phyloP scores from a whole-genome alignment of 2,329 filamentous ascomycete genomes.

The Macrophomina tecta region DNA sequence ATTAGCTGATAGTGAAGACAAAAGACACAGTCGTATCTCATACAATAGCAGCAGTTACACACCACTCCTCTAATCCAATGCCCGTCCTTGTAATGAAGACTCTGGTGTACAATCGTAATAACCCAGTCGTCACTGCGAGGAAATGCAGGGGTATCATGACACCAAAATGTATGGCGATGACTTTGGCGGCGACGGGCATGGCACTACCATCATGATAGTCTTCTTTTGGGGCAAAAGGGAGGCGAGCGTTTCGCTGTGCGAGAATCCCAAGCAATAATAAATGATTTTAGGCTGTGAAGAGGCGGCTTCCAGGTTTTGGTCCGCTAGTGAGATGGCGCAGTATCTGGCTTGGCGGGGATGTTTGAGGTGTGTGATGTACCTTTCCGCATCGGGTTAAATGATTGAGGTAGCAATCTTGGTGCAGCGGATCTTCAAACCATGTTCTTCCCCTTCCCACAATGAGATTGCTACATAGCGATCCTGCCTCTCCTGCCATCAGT shows the following conservation, averaged over 20 bases:
- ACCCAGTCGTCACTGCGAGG: neutral
- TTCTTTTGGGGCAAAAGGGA: neutral
- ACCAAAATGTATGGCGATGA: constrained; percentile 13
- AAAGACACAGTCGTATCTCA: neutral
- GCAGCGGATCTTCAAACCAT: neutral
- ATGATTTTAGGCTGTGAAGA: neutral
- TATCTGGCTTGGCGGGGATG: neutral
- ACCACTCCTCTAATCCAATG: neutral
- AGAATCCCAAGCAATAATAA: neutral
- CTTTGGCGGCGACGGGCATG: neutral
- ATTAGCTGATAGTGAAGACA: neutral
- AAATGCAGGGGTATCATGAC: constrained; percentile 1
- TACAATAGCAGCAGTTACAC: neutral
- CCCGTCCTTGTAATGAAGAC: neutral
- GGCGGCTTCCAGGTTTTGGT: neutral
- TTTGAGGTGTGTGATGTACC: constrained; percentile 7
- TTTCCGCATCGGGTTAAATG: neutral
- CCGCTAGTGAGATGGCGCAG: neutral
- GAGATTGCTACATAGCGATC: too few species aligned
- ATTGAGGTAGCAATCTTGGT: neutral
- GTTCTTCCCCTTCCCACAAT: neutral
- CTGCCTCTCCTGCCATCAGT: too few species aligned
- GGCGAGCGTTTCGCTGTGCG: neutral
- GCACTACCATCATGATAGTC: neutral
- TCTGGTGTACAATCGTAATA: constrained; percentile 3